A percentile compares a stretch with the other conserved stretches of the same genome.
Conservation (phyloP, 306 rosid genomes). For the Trichosanthes cucumerina region DNA sequence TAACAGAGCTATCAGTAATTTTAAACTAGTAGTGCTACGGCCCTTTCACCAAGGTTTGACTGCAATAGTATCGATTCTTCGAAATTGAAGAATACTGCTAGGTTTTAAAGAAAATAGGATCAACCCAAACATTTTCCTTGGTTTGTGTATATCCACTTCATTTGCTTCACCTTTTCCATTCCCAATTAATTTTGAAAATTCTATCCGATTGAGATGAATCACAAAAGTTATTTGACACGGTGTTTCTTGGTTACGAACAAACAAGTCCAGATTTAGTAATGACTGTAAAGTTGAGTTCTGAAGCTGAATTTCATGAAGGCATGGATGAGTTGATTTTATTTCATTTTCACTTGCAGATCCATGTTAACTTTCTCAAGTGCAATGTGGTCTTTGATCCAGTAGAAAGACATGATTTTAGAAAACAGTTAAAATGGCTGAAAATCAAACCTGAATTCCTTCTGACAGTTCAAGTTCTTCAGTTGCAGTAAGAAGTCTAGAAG, state of each 20-base stretch:
- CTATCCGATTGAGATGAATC: not conserved
- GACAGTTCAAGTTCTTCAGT: constrained; percentile 71
- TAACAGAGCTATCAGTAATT: not conserved
- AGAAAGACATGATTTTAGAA: not conserved
- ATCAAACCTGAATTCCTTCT: constrained; percentile 79
- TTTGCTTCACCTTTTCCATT: not conserved
- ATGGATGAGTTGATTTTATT: not conserved
- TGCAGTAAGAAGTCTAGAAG: constrained; percentile 61
- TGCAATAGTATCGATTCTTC: not conserved
- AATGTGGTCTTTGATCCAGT: not conserved
- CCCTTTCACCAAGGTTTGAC: not conserved
- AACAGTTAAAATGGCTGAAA: not conserved
- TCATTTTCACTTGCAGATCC: not conserved
- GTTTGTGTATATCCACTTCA: not conserved
- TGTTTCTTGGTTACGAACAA: not conserved
- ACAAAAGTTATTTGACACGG: not conserved
- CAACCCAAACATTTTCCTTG: not conserved
- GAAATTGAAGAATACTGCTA: not conserved
- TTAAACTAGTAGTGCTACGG: not conserved
- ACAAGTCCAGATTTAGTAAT: not conserved
- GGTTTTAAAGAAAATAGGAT: not conserved
- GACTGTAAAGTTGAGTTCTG: not conserved
- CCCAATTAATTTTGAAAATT: not conserved
- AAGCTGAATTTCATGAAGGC: not conserved
- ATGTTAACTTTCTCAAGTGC: not conserved